Conservation (phyloP, 2,329 filamentous ascomycete species). For the Fusarium begoniae region DNA sequence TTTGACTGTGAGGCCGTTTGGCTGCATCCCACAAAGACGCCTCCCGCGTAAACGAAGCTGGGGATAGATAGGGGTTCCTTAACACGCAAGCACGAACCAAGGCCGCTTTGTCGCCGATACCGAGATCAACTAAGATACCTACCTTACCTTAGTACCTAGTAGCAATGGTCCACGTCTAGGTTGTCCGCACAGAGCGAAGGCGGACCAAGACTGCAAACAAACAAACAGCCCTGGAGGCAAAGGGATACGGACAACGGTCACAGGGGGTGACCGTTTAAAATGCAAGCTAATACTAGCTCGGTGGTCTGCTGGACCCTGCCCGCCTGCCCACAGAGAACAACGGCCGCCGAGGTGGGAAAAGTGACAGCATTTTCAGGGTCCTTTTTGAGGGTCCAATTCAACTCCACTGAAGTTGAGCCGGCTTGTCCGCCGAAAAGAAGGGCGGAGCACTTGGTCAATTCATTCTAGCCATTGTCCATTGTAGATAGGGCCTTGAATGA, state of each 20-base stretch:
- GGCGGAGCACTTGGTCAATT: conserved; percentile 8
- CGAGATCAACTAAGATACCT: conserved; percentile 3
- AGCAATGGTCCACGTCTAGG: not conserved
- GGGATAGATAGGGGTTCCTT: not conserved
- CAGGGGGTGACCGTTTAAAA: conserved; percentile 6
- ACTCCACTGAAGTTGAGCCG: conserved; percentile 13
- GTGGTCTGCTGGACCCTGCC: conserved; percentile 6
- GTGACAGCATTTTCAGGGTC: conserved; percentile 35
- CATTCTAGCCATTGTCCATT: not conserved
- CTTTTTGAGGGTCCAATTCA: conserved; percentile 29
- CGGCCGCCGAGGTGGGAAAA: conserved; percentile 5
- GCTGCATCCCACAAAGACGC: conserved; percentile 14
- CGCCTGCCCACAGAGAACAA: conserved; percentile 1
- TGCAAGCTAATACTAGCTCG: conserved; percentile 5
- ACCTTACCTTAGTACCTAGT: not conserved
- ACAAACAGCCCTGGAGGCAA: conserved; percentile 20
- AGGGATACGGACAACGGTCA: not conserved
- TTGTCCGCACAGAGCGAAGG: conserved; percentile 2
- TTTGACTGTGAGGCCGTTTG: conserved; percentile 6
- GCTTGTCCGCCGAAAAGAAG: not conserved
- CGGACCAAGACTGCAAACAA: conserved; percentile 5
- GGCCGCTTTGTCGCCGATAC: not conserved
- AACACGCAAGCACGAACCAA: conserved; percentile 9
- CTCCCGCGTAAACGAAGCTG: not conserved
- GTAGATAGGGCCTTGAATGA: not conserved